These are phyloP conservation scores for Myxozyma mucilagina DNA, from an alignment of 805 yeast genomes.

Conservation along the genomic window DNA sequence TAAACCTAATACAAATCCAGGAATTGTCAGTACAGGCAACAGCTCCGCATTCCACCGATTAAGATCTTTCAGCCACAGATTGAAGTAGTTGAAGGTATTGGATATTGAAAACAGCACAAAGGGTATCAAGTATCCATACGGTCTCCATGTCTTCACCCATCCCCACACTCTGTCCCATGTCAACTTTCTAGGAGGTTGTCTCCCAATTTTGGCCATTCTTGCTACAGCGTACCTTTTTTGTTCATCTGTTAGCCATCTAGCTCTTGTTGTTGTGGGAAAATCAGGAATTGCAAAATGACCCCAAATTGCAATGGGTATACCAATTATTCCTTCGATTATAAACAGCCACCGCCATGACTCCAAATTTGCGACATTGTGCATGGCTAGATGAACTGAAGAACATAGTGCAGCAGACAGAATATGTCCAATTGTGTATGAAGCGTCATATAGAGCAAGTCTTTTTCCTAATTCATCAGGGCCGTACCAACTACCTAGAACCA, in stretches of 20 bases:
- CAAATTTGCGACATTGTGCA: slow-evolving; percentile 31
- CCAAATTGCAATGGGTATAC: slow-evolving; percentile 17
- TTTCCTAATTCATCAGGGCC: slow-evolving; percentile 52
- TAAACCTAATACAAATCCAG: slow-evolving; percentile 38
- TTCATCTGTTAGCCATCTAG: slow-evolving; percentile 9
- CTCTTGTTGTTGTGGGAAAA: slow-evolving; percentile 17
- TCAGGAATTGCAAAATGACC: slow-evolving; percentile 22
- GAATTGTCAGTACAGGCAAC: slow-evolving; percentile 41
- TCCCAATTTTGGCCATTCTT: slow-evolving; percentile 20
- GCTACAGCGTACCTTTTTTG: slow-evolving; percentile 5
- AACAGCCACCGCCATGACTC: slow-evolving; percentile 46
- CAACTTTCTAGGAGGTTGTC: slow-evolving; percentile 12
- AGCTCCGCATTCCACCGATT: slow-evolving; percentile 35
- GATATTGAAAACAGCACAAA: slow-evolving; percentile 12
- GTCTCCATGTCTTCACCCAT: slow-evolving; percentile 15
- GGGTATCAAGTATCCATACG: slow-evolving; percentile 14
- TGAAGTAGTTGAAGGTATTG: slow-evolving; percentile 33
- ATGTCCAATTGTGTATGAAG: slow-evolving; percentile 44
- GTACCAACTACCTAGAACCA: slow-evolving; percentile 55
- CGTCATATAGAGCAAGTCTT: slow-evolving; percentile 15
- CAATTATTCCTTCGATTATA: slow-evolving; percentile 48
- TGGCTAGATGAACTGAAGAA: slow-evolving; percentile 46
- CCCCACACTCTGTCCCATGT: slow-evolving; percentile 10
- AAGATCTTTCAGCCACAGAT: slow-evolving; percentile 39
- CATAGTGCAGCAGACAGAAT: slow-evolving; percentile 58